Evolutionary conservation across 1,284 basidiomycete genomes (phyloP).

Genomic region (Cutaneotrichosporon sp.): DNA sequence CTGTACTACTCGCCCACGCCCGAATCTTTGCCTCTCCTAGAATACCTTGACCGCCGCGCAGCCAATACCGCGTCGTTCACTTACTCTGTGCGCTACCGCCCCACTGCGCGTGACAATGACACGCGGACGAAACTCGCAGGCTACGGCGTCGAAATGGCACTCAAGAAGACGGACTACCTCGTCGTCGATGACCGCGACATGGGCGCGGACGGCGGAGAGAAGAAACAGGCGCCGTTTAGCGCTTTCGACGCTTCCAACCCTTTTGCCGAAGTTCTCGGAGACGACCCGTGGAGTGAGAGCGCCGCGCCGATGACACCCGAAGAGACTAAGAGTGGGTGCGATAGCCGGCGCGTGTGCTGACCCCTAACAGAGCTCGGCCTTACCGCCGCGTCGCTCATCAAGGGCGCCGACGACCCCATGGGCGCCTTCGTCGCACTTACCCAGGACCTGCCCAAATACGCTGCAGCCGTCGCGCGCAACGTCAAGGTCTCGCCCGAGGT

Average conservation of each 20-base stretch:
- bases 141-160: constrained; percentile 82
- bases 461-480: constrained; percentile 62
- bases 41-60: constrained; percentile 57
- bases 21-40: constrained; percentile 56
- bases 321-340: constrained; percentile 57
- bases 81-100: constrained; percentile 67
- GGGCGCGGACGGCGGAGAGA: neutral
- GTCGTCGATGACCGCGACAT: constrained; percentile 73
- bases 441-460: constrained; percentile 83
- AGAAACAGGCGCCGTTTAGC: constrained; percentile 5
- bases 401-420: constrained; percentile 58
- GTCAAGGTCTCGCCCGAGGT: constrained; percentile 52
- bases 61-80: constrained; percentile 53
- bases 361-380: constrained; percentile 62
- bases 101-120: neutral
- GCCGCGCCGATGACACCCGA: constrained; percentile 58
- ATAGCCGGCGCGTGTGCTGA: neutral
- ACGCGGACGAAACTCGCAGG: constrained; percentile 60
- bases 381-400: constrained; percentile 68
- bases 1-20: constrained; percentile 67
- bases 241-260: neutral
- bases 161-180: constrained; percentile 97
- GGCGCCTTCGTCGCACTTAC: constrained; percentile 63
- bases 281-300: constrained; percentile 50
- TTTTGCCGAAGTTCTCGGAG: constrained; percentile 32